Evolutionary conservation across 208 protist species (phyloP), one percentile per base, ranked within the genome.

Genomic region (Trypanosoma boissoni): DNA sequence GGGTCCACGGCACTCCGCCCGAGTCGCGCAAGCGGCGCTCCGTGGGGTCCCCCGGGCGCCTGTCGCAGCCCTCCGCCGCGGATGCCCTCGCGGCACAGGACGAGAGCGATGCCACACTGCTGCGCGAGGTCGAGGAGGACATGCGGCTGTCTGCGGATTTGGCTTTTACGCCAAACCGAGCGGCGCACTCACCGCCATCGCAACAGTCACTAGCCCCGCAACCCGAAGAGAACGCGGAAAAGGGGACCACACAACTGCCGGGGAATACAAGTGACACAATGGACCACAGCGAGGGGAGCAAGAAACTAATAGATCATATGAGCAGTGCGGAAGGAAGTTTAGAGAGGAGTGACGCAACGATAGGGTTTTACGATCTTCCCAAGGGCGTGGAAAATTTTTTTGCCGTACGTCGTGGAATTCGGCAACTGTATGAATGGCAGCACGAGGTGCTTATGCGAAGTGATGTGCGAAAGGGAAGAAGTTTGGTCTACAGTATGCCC

Each of bases 401-500:
- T 61, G 29, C 56, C 2, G 69, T 29, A 12, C 54, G 64, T 12
- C 75, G 83, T 18, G 66, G 79, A 31, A 63, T 96, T 29, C 41
- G 51, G 8, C 9, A 53, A 29, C 73, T 96, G 36, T 95, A 97
- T 73, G 60, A 65, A 26, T 97, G 92, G 90, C 92, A 97, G 60
- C 54, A 86, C 56, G 67, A 91, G 41, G 72, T 96, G 37, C 77
- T 97, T 14, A 70, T 59, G 9, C 59, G 68, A n/a, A 51, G 59
- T 10, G 74, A 82, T 24, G 69, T 95, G 21, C 69, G 67, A 26
- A 24, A 39, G 3, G 87, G 86, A 3, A 44, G 70, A 43, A 97
- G 76, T 65, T 76, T 97, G 34, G 72, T 98, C 9, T 97, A 95
- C 73, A 91, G 83, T 36, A 65, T 95, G 14, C 92, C 94, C 23